A percentile compares a stretch with the other conserved stretches of the same genome.
These are phyloP conservation scores for Monosporascus sp. DNA, from an alignment of 2,329 filamentous ascomycete genomes.

Conservation along the genomic window DNA sequence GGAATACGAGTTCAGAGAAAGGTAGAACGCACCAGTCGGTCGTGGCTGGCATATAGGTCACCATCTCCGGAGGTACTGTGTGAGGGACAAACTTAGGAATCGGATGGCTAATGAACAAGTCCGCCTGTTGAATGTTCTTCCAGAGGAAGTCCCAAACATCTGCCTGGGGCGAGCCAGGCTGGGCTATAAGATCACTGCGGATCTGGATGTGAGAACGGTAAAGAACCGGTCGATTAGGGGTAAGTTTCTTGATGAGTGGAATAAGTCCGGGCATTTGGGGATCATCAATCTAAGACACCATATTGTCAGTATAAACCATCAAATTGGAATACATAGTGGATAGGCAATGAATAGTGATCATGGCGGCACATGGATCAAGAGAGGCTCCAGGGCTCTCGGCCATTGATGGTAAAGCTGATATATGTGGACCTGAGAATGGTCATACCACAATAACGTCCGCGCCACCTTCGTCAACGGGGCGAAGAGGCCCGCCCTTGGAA, in stretches of 20 bases:
- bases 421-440: constrained; percentile 3
- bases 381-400: no score
- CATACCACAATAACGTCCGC: constrained; percentile 66
- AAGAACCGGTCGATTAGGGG: constrained; percentile 69
- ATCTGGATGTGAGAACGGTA: constrained; percentile 83
- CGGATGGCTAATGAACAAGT: constrained; percentile 79
- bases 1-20: not conserved
- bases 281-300: constrained; percentile 58
- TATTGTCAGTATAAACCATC: not conserved
- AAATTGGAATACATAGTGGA: no score
- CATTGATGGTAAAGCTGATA: no score
- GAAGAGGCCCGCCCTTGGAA: constrained; percentile 60
- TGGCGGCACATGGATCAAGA: no score
- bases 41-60: constrained; percentile 73
- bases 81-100: constrained; percentile 70
- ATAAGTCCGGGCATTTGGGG: constrained; percentile 81
- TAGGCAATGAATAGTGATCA: no score
- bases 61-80: constrained; percentile 58
- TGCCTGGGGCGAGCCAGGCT: constrained; percentile 59
- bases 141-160: constrained; percentile 74
- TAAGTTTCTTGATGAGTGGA: constrained; percentile 64
- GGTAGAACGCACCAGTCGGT: constrained; percentile 61
- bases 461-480: constrained; percentile 60
- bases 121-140: constrained; percentile 63
- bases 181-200: constrained; percentile 64